A percentile compares a stretch with the other conserved stretches of the same genome.
Conservation (phyloP, 75 land plant genomes). For the Cryptomeria japonica region DNA sequence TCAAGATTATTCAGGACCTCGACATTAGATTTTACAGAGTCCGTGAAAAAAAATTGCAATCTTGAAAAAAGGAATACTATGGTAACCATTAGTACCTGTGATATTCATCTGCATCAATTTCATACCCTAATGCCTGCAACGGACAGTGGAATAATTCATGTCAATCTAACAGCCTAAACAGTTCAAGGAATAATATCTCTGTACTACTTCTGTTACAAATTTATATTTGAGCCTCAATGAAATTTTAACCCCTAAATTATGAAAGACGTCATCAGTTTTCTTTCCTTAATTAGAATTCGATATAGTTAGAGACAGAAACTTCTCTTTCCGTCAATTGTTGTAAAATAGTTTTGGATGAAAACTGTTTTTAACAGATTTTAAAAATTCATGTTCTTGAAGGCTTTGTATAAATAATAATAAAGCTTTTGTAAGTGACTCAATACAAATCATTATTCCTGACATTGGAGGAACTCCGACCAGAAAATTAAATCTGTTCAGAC, state of each 20-base stretch:
- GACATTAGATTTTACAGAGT: neutral
- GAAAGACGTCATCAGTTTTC: neutral
- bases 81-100: constrained; percentile 46
- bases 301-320: neutral
- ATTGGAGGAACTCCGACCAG: too few relatives aligned
- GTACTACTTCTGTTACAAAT: neutral
- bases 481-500: too few relatives aligned
- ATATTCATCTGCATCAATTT: constrained; percentile 75
- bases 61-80: neutral
- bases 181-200: neutral
- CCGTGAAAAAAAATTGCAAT: neutral
- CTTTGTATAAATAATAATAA: too few relatives aligned
- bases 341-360: too few relatives aligned
- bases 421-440: too few relatives aligned
- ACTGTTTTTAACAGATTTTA: too few relatives aligned
- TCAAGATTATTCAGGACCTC: neutral
- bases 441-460: too few relatives aligned
- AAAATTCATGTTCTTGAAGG: too few relatives aligned
- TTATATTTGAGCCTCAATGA: neutral
- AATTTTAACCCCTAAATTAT: neutral
- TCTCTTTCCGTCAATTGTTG: neutral
- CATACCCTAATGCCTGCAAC: constrained; percentile 68
- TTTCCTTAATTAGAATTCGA: neutral
- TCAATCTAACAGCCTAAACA: neutral
- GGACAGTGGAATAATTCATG: neutral